Percentiles rank a stretch among this genome's conserved stretches.
Conservation (phyloP, 257 asterid species). For the Solanum bulbocastanum region DNA sequence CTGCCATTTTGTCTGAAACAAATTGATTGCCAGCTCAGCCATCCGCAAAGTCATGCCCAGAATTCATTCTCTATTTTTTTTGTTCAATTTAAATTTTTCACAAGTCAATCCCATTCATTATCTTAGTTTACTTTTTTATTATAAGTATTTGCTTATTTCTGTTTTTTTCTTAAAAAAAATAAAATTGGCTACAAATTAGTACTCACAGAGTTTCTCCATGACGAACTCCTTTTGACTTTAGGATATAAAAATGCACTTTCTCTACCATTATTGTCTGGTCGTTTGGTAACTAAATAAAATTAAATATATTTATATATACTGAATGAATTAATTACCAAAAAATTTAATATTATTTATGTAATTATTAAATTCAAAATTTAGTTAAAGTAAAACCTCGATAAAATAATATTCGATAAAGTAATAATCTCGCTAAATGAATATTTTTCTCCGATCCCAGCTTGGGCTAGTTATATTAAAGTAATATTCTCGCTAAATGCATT, state of each 20-base stretch:
- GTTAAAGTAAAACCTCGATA: too few relatives aligned
- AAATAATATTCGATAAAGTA: too few relatives aligned
- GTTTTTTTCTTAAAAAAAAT: too few relatives aligned
- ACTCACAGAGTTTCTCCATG: neutral
- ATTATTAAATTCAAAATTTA: neutral
- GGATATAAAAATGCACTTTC: neutral
- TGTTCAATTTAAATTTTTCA: neutral
- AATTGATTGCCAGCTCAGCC: neutral
- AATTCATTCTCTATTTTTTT: neutral
- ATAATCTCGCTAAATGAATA: too few relatives aligned
- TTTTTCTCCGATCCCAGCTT: too few relatives aligned
- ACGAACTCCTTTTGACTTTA: neutral
- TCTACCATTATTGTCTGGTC: neutral
- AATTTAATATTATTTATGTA: neutral
- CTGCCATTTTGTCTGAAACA: neutral
- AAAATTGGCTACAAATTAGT: neutral
- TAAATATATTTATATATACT: neutral
- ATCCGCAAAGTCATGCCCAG: neutral
- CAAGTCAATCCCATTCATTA: neutral
- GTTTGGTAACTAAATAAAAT: neutral
- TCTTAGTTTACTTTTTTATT: neutral
- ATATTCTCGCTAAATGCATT: too few relatives aligned
- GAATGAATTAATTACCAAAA: neutral
- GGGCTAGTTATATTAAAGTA: too few relatives aligned
- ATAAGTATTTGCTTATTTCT: too few relatives aligned